phyloP scores from a whole-genome alignment of 2,329 filamentous ascomycete species.

The Scleromitrula shiraiana region DNA sequence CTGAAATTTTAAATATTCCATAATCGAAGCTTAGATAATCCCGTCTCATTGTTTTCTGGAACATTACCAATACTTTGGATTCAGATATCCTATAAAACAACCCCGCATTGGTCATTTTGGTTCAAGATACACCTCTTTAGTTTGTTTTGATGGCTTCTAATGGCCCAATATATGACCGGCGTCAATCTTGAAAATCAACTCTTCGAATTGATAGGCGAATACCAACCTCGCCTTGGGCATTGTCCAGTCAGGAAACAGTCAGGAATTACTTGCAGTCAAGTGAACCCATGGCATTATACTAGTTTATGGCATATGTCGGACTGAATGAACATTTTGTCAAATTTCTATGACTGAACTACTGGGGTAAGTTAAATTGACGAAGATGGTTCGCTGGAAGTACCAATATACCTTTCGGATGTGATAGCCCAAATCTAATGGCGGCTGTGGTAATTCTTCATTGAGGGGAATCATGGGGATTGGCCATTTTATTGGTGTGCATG shows the following conservation, averaged over 20 bases:
- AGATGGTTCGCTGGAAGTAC: neutral
- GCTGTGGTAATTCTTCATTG: neutral
- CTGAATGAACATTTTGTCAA: too few relatives aligned
- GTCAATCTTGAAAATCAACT: neutral
- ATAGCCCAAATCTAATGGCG: too few relatives aligned
- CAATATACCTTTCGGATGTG: neutral
- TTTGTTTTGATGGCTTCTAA: neutral
- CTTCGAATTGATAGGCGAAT: neutral
- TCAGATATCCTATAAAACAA: neutral
- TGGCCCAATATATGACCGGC: conserved; percentile 2
- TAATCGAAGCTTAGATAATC: neutral
- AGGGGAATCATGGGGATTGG: neutral
- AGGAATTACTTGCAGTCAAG: neutral
- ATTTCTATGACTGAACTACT: too few relatives aligned
- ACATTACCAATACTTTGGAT: neutral
- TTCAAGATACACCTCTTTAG: neutral
- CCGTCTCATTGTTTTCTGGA: neutral
- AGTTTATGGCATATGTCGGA: neutral
- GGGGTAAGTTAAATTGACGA: too few relatives aligned
- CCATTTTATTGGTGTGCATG: neutral
- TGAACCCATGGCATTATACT: neutral
- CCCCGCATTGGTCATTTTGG: neutral
- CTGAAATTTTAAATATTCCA: neutral
- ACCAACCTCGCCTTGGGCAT: neutral
- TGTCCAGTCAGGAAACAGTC: neutral